Evolutionary conservation across 352 stramenopile genomes (phyloP).

Genomic region (Thraustotheca clavata): DNA sequence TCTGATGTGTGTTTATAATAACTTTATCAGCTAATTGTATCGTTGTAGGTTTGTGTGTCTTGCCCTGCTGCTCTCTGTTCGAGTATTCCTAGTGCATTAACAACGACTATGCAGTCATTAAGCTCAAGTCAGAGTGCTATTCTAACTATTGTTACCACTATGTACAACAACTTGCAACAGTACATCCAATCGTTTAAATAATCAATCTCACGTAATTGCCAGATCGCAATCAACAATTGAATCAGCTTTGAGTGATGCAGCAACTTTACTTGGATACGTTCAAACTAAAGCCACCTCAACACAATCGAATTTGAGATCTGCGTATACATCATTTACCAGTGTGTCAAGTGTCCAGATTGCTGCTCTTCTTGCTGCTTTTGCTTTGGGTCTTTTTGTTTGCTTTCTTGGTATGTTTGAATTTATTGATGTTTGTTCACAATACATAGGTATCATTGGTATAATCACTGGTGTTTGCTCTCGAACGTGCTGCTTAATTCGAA

Average conservation of each 20-base stretch:
- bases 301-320: neutral
- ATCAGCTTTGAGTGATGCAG: neutral
- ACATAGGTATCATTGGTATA: constrained; percentile 53
- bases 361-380: constrained; percentile 5
- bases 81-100: neutral
- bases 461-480: constrained; percentile 63
- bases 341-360: neutral
- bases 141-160: neutral
- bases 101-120: neutral
- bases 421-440: constrained; percentile 48
- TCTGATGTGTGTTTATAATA: neutral
- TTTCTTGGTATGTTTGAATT: constrained; percentile 63
- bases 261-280: neutral
- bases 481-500: constrained; percentile 52
- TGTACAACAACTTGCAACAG: neutral
- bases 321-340: neutral
- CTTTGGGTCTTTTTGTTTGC: neutral
- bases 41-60: neutral
- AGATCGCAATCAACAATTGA: neutral
- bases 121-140: neutral
- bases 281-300: neutral
- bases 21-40: neutral
- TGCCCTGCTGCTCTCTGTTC: neutral
- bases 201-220: neutral
- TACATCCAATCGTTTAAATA: neutral